Percentiles rank a stretch among this genome's conserved stretches.
Evolutionary conservation across 148 eudicot genomes (phyloP).

Genomic region (Rhododendron simsii): DNA sequence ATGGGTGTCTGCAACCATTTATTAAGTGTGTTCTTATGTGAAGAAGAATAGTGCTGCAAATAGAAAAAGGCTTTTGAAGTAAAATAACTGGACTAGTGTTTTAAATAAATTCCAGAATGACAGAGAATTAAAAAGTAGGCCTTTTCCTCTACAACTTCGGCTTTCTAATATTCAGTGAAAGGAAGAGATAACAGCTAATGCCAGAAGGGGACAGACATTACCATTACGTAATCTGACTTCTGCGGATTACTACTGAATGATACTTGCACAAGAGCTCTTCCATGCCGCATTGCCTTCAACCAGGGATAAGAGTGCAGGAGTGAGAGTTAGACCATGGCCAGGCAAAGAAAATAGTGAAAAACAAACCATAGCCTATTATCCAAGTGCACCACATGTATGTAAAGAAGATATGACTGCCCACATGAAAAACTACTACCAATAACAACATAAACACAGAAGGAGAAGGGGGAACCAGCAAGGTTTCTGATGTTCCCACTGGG

Average conservation of each 20-base stretch:
- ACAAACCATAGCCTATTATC: neutral
- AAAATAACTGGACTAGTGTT: neutral
- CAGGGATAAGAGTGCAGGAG: constrained; percentile 8
- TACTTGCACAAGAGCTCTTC: constrained; percentile 66
- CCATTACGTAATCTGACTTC: constrained; percentile 74
- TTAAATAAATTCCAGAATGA: neutral
- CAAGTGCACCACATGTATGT: neutral
- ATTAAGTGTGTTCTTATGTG: neutral
- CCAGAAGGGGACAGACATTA: constrained; percentile 16
- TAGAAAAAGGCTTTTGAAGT: neutral
- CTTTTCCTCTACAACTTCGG: neutral
- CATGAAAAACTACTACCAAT: neutral
- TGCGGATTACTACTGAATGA: constrained; percentile 36
- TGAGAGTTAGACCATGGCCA: constrained; percentile 10
- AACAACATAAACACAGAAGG: neutral
- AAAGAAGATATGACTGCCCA: neutral
- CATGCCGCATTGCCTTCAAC: constrained; percentile 52
- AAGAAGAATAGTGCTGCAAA: neutral
- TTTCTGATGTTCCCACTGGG: neutral
- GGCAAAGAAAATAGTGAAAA: neutral
- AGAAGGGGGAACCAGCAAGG: neutral
- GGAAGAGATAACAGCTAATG: neutral
- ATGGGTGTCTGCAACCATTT: neutral
- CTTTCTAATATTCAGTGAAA: neutral
- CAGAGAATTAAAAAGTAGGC: neutral